A percentile compares a stretch with the other conserved stretches of the same genome.
Conservation (phyloP, 768 basidiomycete species). For the Heimioporus sp. region DNA sequence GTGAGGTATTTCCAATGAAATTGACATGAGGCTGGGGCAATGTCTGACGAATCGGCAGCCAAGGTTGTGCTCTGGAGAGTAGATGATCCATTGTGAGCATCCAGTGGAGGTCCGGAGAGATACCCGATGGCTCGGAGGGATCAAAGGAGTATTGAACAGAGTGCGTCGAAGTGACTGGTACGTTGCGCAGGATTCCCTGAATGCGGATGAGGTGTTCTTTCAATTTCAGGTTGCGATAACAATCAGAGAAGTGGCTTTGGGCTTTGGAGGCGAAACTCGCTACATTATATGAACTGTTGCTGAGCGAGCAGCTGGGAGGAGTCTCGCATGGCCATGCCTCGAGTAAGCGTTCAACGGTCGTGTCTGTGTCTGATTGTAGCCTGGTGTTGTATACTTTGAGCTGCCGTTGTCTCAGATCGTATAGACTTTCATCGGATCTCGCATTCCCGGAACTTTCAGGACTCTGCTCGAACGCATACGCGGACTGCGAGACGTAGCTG, state of each 20-base stretch:
- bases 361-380: not conserved
- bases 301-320: constrained; percentile 3
- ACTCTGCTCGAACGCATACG: constrained; percentile 3
- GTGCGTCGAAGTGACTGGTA: not conserved
- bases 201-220: not conserved
- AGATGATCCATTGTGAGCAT: not conserved
- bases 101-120: not conserved
- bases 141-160: not conserved
- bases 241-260: constrained; percentile 3
- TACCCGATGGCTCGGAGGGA: not conserved
- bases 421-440: not conserved
- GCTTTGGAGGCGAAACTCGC: not conserved
- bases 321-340: constrained; percentile 17
- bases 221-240: constrained; percentile 13
- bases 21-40: not conserved
- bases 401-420: not conserved
- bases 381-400: not conserved
- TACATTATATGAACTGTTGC: constrained; percentile 2
- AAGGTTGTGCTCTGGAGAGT: not conserved
- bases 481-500: not conserved
- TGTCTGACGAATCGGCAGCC: not conserved
- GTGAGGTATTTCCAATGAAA: not conserved
- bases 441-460: constrained; percentile 1
- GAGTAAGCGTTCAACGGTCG: constrained; percentile 1
- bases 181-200: not conserved